A percentile compares a stretch with the other conserved stretches of the same genome.
phyloP scores from a whole-genome alignment of 108 stramenopile species.

The Conticribra guillardii region DNA sequence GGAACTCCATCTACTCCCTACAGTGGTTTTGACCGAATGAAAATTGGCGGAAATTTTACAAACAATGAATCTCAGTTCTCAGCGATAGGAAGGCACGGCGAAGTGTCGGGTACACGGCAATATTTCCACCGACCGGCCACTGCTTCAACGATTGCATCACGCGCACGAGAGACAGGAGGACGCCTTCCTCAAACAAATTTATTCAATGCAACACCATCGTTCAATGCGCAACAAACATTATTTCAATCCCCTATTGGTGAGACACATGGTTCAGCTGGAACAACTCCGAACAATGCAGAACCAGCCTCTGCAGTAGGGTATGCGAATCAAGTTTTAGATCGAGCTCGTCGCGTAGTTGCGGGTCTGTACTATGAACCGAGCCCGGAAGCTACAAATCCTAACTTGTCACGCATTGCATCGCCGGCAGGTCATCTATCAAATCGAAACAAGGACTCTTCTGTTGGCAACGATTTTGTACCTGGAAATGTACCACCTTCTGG shows the following conservation, averaged over 20 bases:
- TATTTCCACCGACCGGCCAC: conserved; percentile 23
- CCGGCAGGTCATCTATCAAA: not conserved
- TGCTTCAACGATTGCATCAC: conserved; percentile 34
- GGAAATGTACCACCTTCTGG: not conserved
- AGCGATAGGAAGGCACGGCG: not conserved
- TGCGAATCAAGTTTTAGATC: conserved; percentile 36
- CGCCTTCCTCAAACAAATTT: conserved; percentile 38
- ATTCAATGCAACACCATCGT: conserved; percentile 33
- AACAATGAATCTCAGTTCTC: conserved; percentile 5
- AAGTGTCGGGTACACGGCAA: conserved; percentile 4
- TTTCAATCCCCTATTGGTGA: conserved; percentile 7
- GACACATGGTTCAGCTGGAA: conserved; percentile 8
- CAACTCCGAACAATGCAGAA: conserved; percentile 1
- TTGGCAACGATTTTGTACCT: not conserved
- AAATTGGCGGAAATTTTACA: conserved; percentile 18
- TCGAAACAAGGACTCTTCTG: not conserved
- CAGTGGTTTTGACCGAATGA: conserved; percentile 38
- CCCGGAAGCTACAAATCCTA: conserved; percentile 19
- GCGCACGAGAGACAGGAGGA: conserved; percentile 13
- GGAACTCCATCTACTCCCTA: conserved; percentile 47
- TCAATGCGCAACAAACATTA: not conserved
- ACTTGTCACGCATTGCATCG: not conserved
- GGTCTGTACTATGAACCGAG: conserved; percentile 49
- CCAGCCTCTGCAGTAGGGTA: conserved; percentile 35
- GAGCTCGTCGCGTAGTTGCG: conserved; percentile 37